Evolutionary conservation across 2,329 filamentous ascomycete species (phyloP).

Genomic region (Plectosphaerella sp.): DNA sequence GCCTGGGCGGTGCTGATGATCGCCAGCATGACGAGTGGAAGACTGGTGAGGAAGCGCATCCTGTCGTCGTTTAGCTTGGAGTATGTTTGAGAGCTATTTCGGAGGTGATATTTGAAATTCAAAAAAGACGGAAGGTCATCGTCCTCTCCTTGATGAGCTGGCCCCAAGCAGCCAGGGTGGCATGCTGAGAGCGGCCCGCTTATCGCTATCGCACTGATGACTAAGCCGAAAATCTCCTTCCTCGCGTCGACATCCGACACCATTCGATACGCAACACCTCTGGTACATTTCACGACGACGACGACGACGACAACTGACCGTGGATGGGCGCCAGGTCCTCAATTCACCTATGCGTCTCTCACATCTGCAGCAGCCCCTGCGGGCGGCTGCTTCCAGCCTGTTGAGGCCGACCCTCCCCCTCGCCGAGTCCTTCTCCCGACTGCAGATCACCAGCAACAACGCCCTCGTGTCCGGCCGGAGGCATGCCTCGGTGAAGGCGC

Average conservation of each 20-base stretch:
- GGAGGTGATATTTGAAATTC: background rate
- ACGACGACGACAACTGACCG: slow-evolving; percentile 4
- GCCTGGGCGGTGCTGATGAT: slow-evolving; percentile 60
- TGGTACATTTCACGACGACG: background rate
- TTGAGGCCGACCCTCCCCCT: slow-evolving; percentile 11
- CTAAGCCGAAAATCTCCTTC: slow-evolving; percentile 28
- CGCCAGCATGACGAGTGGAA: slow-evolving; percentile 47
- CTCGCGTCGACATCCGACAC: background rate
- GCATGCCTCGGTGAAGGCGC: slow-evolving; percentile 57
- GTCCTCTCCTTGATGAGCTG: background rate
- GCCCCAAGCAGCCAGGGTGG: background rate
- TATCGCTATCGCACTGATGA: slow-evolving; percentile 23
- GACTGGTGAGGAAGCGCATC: slow-evolving; percentile 23
- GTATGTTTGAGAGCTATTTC: too few species aligned
- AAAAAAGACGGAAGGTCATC: background rate
- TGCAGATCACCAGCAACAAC: slow-evolving; percentile 21
- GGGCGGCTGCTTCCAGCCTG: slow-evolving; percentile 31
- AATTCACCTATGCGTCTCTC: slow-evolving; percentile 37
- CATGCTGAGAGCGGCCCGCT: slow-evolving; percentile 4
- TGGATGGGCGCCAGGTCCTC: slow-evolving; percentile 8
- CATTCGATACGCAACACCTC: background rate
- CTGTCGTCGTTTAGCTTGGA: background rate
- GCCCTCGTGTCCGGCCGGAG: slow-evolving; percentile 44
- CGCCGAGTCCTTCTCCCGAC: slow-evolving; percentile 12
- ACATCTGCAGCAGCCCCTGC: slow-evolving; percentile 40